Evolutionary conservation across 2,329 filamentous ascomycete species (phyloP), one percentile per base, ranked within the genome.

Genomic region (Blastomyces parvus): DNA sequence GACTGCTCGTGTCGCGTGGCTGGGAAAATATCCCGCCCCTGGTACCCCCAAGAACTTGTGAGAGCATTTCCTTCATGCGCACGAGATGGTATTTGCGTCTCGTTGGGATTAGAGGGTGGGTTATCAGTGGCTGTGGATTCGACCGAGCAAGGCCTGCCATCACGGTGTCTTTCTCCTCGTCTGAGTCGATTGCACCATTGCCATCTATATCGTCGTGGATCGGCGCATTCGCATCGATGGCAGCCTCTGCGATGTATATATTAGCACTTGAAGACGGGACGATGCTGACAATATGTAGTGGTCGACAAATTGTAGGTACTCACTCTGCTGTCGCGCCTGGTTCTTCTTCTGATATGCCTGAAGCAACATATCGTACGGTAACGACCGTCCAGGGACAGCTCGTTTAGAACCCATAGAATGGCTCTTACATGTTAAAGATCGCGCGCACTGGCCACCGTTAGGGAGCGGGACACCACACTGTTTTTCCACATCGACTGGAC

Each of bases 261-360:
- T 55, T 36, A 55, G 52, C 52, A 55, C 13, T 55, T 6, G 13
- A 55, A 36, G n/a, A 1, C 2, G 17, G 27, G 13, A 19, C 13
- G 27, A 55, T n/a, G 27, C 17, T 22, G 25, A 36, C 13, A 22
- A 14, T 17, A 46, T 52, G 42, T 42, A 57, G 33, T 30, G 57
- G 42, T 22, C n/a, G 60, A 30, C 19, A 52, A 60, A 55, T 2
- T 19, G 55, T 25, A 38, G 52, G 36, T 53, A 83, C 88, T 78
- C 82, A 92, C 90, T 96, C 76, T 97, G 94, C 79, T 96, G 90
- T 72, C 96, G 96, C 27, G 94, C 94, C 76, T 97, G 94, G 71
- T 99, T 99, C 82, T 97, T 97, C 83, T 97, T 97, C 75, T 94
- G 90, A 71, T 94, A 94, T 8, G 88, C 88, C 17, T 89, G 87